Evolutionary conservation across 2,329 filamentous ascomycete genomes (phyloP), one percentile per base, ranked within the genome.

Genomic region (Aspergillus quadricinctus): DNA sequence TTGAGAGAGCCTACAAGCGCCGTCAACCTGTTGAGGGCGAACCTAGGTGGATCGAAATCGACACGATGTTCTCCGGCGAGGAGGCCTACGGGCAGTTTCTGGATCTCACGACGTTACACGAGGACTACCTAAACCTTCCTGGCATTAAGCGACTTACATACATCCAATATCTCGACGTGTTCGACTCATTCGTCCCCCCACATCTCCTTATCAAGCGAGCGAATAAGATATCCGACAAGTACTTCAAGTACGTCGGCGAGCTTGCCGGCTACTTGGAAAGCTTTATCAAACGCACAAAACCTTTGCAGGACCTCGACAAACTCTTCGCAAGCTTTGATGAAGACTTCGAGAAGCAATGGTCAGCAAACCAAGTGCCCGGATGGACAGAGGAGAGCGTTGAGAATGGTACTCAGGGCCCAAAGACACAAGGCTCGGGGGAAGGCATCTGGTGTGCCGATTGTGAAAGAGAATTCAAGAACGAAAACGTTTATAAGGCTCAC

Each of bases 51-150:
- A 85, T 84, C 46, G 85, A 92, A 52, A 87, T 97, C 49, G 93
- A 97, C 69, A 86, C 85, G 56, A 88, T 97, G 79, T 99, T 99
- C 74, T 96, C 92, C 0, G 94, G 94, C 59, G 95, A 99, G 75
- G 94, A 99, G 73, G 88, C 88, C 0, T 97, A 89, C 67, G 94
- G 94, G 46, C 88, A 91, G 64, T 99, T 90, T 75, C 89, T 99
- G 67, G 94, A 99, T 72, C 77, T 99, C 49, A 93, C 88, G 19
- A 83, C 81, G 41, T 84, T 87, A 63, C 92, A 97, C 74, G 93
- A 97, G 69, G 81, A 88, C 14, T 99, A 92, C 70, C 81, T 97
- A 58, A 99, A 99, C 69, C 80, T 99, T 8, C 89, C 91, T 2
- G 88, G 89, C 8, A 86, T 92, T 21, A 96, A 95, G 75, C 85